Conservation (phyloP, 2,329 filamentous ascomycete species). For the Xylariaceae sp. region DNA sequence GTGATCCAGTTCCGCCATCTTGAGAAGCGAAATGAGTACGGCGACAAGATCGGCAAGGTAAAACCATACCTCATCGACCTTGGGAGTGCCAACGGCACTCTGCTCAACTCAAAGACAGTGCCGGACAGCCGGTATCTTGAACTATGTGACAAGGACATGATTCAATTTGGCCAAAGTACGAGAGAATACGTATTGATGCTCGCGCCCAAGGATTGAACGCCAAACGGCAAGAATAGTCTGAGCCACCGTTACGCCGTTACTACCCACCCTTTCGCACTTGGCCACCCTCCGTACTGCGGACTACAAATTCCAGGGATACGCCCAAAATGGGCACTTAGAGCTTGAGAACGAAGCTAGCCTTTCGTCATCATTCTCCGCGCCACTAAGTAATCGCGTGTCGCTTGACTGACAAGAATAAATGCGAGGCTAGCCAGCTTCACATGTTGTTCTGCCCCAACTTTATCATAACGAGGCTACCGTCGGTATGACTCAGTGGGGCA, state of each 20-base stretch:
- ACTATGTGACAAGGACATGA: constrained; percentile 80
- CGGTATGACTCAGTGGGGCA: constrained; percentile 24
- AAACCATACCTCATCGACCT: constrained; percentile 90
- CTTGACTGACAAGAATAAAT: not conserved
- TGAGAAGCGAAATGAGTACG: constrained; percentile 80
- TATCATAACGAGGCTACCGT: constrained; percentile 23
- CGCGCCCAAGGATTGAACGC: constrained; percentile 42
- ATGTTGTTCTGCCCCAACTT: not conserved
- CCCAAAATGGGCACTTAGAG: no score
- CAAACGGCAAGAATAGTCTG: not conserved
- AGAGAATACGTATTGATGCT: constrained; percentile 97
- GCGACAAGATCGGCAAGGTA: constrained; percentile 74
- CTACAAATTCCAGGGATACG: no score
- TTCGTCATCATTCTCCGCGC: no score
- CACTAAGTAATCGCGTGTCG: no score
- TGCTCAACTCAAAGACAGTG: constrained; percentile 70
- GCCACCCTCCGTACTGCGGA: not conserved
- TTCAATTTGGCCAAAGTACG: constrained; percentile 82
- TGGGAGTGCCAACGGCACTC: constrained; percentile 88
- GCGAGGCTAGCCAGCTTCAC: constrained; percentile 2
- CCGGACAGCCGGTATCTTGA: constrained; percentile 80
- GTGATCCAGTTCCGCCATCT: constrained; percentile 89
- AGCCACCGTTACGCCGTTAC: not conserved
- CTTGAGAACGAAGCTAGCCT: no score
- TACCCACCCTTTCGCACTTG: not conserved